Conservation (phyloP, 768 basidiomycete genomes). For the Melanogaster broomeanus region DNA sequence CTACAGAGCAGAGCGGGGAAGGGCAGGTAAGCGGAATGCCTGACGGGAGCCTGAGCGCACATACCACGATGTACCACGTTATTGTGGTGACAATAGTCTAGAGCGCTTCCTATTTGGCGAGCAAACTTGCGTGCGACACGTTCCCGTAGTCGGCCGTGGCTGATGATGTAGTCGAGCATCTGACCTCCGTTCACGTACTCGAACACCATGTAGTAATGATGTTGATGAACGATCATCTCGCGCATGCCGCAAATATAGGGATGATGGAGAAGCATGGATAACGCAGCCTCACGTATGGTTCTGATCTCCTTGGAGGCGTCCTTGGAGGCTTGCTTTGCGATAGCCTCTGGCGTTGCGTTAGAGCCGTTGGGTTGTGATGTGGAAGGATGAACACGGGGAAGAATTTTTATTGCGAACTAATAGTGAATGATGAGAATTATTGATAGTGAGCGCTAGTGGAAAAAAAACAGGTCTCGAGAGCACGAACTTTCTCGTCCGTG, state of each 20-base stretch:
- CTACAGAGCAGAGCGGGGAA: conserved; percentile 26
- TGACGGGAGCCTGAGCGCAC: conserved; percentile 21
- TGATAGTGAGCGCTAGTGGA: conserved; percentile 8
- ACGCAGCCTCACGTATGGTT: conserved; percentile 92
- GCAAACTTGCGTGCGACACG: conserved; percentile 97
- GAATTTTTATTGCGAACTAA: conserved; percentile 98
- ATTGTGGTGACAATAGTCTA: conserved; percentile 97
- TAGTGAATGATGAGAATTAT: conserved; percentile 1
- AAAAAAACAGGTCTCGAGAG: neutral
- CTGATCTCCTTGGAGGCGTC: conserved; percentile 97
- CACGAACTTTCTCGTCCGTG: conserved; percentile 88
- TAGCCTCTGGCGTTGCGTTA: conserved; percentile 50
- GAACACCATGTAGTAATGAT: conserved; percentile 99
- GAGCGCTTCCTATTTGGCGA: conserved; percentile 92
- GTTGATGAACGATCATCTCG: conserved; percentile 95
- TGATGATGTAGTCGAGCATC: conserved; percentile 99
- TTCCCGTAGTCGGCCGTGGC: conserved; percentile 93
- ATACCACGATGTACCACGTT: conserved; percentile 93
- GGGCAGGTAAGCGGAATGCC: conserved; percentile 1
- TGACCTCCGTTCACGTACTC: conserved; percentile 99
- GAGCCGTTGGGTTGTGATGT: conserved; percentile 50
- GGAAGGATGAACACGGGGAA: conserved; percentile 79
- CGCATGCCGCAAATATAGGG: conserved; percentile 99
- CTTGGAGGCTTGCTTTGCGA: conserved; percentile 79
- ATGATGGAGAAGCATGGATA: conserved; percentile 95